A percentile compares a stretch with the other conserved stretches of the same genome.
Conservation (phyloP, 2,329 filamentous ascomycete species). For the Byssochlamys sp. region DNA sequence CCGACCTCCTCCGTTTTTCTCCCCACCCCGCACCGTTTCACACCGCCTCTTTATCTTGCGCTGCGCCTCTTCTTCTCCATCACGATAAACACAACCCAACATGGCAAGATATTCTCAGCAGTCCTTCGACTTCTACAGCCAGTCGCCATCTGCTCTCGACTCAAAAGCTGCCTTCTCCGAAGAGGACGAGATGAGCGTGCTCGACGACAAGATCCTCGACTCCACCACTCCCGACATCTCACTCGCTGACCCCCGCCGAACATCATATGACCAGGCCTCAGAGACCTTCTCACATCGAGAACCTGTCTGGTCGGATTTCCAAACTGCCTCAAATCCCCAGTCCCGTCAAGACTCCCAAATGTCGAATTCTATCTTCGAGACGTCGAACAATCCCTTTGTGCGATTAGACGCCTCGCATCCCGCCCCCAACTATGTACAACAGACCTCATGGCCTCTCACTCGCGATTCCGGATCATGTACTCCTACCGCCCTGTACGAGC, state of each 20-base stretch:
- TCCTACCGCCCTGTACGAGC: slow-evolving; percentile 61
- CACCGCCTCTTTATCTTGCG: slow-evolving; percentile 6
- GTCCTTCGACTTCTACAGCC: slow-evolving; percentile 35
- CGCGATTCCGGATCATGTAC: slow-evolving; percentile 62
- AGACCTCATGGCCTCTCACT: slow-evolving; percentile 54
- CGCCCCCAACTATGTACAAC: slow-evolving; percentile 35
- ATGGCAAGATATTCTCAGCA: slow-evolving; percentile 39
- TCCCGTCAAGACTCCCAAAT: slow-evolving; percentile 34
- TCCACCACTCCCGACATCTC: slow-evolving; percentile 41
- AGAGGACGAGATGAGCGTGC: slow-evolving; percentile 45
- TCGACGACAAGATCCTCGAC: slow-evolving; percentile 44
- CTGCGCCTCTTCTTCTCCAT: slow-evolving; percentile 3
- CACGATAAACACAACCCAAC: slow-evolving; percentile 12
- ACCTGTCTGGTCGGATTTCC: slow-evolving; percentile 35
- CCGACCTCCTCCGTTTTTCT: slow-evolving; percentile 4
- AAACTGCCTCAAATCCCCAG: slow-evolving; percentile 13
- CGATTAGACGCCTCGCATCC: slow-evolving; percentile 45
- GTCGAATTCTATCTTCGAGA: slow-evolving; percentile 40
- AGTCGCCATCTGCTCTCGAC: slow-evolving; percentile 34
- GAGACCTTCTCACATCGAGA: slow-evolving; percentile 46
- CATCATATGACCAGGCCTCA: slow-evolving; percentile 39
- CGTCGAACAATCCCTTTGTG: slow-evolving; percentile 53
- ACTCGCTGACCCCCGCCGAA: slow-evolving; percentile 32
- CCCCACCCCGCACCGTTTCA: slow-evolving; percentile 7
- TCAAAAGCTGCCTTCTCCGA: slow-evolving; percentile 33